Conservation (phyloP, 1,284 basidiomycete species). For the Erythrobasidium hasegawianum region DNA sequence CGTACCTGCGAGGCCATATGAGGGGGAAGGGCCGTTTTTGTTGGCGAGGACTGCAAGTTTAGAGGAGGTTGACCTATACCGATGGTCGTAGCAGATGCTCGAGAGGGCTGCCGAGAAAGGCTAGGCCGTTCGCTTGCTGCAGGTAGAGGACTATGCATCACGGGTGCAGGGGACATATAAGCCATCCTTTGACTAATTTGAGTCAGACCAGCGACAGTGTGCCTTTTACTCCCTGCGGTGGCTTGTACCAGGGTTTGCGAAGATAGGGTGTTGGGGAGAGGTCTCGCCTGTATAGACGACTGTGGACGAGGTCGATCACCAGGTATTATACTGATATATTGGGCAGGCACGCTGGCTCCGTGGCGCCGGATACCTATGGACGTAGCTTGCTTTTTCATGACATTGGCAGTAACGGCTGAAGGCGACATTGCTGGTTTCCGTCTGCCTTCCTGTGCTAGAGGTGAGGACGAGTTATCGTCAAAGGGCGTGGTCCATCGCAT, state of each 20-base stretch:
- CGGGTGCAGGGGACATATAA: background rate
- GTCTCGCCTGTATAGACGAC: too few relatives aligned
- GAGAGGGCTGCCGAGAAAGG: background rate
- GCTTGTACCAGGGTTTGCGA: background rate
- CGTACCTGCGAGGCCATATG: background rate
- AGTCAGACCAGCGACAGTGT: background rate
- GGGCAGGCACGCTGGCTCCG: background rate
- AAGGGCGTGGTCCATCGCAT: background rate
- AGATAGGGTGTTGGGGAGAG: too few relatives aligned
- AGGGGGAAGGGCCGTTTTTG: background rate
- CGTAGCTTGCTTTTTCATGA: background rate
- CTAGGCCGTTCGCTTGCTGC: background rate
- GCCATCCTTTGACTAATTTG: background rate
- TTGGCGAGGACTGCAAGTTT: background rate
- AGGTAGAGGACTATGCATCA: background rate
- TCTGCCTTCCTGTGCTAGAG: background rate
- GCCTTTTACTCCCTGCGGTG: background rate
- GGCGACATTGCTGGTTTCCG: background rate
- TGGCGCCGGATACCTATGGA: background rate
- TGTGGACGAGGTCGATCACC: background rate
- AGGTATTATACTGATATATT: background rate
- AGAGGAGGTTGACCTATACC: background rate
- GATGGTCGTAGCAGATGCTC: background rate
- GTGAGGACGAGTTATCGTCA: background rate
- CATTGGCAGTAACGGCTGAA: background rate